Percentiles rank a stretch among this genome's conserved stretches.
phyloP scores from a whole-genome alignment of 108 stramenopile genomes.

The Schizochytrium sp. region DNA sequence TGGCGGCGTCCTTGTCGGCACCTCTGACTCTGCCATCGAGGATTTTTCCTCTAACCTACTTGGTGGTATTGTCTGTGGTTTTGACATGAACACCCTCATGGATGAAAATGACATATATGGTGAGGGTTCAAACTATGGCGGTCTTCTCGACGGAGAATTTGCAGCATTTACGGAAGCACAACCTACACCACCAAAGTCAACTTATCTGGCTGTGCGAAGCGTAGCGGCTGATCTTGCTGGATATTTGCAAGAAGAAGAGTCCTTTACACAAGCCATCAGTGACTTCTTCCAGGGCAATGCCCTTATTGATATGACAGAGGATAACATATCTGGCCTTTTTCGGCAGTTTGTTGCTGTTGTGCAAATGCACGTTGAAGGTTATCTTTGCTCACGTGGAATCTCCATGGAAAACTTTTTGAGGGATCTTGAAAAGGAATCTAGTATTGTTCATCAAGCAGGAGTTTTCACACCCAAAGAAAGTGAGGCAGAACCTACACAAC shows the following conservation, averaged over 20 bases:
- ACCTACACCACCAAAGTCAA: too few relatives aligned
- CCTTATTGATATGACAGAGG: neutral
- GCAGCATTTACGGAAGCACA: too few relatives aligned
- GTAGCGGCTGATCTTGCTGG: conserved; percentile 15
- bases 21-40: conserved; percentile 12
- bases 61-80: conserved; percentile 45
- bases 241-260: conserved; percentile 6
- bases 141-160: too few relatives aligned
- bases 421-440: conserved; percentile 38
- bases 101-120: neutral
- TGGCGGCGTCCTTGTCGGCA: conserved; percentile 7
- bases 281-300: conserved; percentile 49
- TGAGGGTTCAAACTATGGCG: too few relatives aligned
- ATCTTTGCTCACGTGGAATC: neutral
- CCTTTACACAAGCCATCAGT: conserved; percentile 27
- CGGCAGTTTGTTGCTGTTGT: conserved; percentile 36
- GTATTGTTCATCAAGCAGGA: neutral
- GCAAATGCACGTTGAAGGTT: conserved; percentile 41
- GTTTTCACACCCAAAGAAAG: conserved; percentile 6
- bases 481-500: conserved; percentile 14
- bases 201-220: conserved; percentile 9
- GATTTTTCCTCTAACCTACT: conserved; percentile 59
- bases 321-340: conserved; percentile 19
- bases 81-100: conserved; percentile 46
- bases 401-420: conserved; percentile 11